These are phyloP conservation scores for Stephania japonica DNA, from an alignment of 164 flowering plant species.

Conservation along the genomic window DNA sequence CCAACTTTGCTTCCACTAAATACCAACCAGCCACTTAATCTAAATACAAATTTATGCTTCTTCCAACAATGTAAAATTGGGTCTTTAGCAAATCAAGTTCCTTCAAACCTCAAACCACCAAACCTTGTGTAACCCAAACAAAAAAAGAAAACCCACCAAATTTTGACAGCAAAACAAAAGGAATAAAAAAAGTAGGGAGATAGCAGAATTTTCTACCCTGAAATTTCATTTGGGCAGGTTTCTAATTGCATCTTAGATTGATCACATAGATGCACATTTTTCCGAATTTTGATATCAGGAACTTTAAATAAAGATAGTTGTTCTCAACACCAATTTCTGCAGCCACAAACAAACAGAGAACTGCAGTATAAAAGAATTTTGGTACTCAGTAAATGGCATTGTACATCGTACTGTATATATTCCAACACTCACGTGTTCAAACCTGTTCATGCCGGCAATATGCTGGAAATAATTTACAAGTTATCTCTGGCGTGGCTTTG, in stretches of 20 bases:
- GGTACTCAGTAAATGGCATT: background rate
- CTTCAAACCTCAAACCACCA: no score
- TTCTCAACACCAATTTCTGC: no score
- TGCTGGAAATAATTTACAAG: background rate
- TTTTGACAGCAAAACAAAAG: background rate
- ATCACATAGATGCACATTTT: background rate
- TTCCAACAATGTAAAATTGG: no score
- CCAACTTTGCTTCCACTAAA: no score
- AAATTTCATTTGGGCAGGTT: background rate
- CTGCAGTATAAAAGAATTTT: background rate
- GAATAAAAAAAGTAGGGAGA: no score
- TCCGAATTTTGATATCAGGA: background rate
- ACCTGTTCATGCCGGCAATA: background rate
- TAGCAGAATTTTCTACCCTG: background rate
- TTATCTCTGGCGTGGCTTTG: conserved; percentile 3
- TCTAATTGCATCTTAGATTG: background rate
- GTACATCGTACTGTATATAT: background rate
- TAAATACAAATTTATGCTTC: no score
- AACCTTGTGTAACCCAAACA: background rate
- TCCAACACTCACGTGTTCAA: background rate
- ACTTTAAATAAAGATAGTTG: background rate
- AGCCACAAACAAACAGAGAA: background rate
- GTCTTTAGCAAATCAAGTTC: no score
- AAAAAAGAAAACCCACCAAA: background rate
- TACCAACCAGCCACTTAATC: no score